These are phyloP conservation scores for Gonium pectorale DNA, from an alignment of 139 green algal species.

Conservation along the genomic window DNA sequence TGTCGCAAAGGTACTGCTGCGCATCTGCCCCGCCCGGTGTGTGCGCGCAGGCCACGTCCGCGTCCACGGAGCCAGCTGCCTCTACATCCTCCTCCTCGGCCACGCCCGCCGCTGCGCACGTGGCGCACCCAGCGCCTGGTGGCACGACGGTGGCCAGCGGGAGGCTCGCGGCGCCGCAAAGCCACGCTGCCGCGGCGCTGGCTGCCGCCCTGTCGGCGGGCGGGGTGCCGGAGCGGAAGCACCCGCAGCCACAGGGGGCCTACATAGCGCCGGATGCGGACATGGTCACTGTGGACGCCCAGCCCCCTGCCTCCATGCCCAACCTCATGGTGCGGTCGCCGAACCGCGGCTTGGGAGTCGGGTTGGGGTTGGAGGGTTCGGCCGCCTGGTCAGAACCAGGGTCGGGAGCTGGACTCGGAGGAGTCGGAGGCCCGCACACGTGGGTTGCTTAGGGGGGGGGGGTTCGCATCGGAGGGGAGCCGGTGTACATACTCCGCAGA, in stretches of 20 bases:
- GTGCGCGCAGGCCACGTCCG: background rate
- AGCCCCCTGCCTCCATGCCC: too few species aligned
- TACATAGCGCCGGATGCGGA: background rate
- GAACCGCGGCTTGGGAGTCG: too few species aligned
- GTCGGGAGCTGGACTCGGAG: too few species aligned
- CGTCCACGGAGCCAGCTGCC: background rate
- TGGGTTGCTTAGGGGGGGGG: too few species aligned
- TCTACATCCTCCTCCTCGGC: background rate
- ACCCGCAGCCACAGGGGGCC: background rate
- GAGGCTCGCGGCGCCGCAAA: conserved; percentile 18
- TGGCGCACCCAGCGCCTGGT: background rate
- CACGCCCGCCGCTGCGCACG: background rate
- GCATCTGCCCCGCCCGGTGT: background rate
- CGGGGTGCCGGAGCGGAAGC: conserved; percentile 38
- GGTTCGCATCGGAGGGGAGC: too few species aligned
- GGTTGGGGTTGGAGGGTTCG: too few species aligned
- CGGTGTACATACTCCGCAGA: too few species aligned
- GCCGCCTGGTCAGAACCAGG: too few species aligned
- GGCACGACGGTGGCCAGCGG: background rate
- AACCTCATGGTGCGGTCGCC: too few species aligned
- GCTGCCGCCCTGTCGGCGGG: conserved; percentile 42
- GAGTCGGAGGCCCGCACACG: too few species aligned
- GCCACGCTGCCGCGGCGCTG: conserved; percentile 41
- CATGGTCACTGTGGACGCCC: too few species aligned
- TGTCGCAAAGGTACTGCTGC: too few species aligned